Base-by-base conservation (phyloP, 2,329 filamentous ascomycete genomes). In the Cytospora paraplurivora region DNA sequence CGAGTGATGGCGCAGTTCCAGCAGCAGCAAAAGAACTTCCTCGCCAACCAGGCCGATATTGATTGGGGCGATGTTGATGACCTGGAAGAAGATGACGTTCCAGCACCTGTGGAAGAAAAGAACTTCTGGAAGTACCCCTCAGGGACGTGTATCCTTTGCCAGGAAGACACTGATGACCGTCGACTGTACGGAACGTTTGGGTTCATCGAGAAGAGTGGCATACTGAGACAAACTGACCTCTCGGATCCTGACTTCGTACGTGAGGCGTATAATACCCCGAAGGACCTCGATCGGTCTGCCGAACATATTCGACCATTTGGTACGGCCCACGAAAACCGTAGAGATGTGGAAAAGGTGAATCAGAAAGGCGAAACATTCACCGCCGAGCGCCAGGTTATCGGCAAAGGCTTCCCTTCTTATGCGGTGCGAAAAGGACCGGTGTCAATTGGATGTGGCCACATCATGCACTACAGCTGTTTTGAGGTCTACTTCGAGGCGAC, bases 1-100 rank as follows among this genome's bases (percentile, higher is more conserved):
- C 90, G 88, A 71, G 92, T 99, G 37, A 97, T 99, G 93, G 95
- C 93, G 1, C 93, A 97, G 72, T 97, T 99, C 77, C 95, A 98
- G 74, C 90, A 97, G 73, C 94, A 99, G 72, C 96, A 98, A 74
- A 94, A 96, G 76, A 95, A 87, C 71, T 99, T 99, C 77, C 80
- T 99, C 78, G 90, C 92, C 62, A 95, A 89, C 68, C 93, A 97
- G 75, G 89, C 86, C n/a, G 83, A 88, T 50, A 85, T 97, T 65
- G 91, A 97, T 74, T 97, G 92, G 90, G 93, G 91, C 15, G 90
- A 95, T 65, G 85, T 92, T 57, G 91, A 91, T n/a, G 86, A 90
- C 47, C 83, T 88, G 33, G 89, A 95, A 54, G 85, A 91, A 34
- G 88, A 90, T 60, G 87, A 91, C 66, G 77, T 80, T 50, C 74